Conservation (phyloP, 768 basidiomycete species). For the Lentinula boryana region DNA sequence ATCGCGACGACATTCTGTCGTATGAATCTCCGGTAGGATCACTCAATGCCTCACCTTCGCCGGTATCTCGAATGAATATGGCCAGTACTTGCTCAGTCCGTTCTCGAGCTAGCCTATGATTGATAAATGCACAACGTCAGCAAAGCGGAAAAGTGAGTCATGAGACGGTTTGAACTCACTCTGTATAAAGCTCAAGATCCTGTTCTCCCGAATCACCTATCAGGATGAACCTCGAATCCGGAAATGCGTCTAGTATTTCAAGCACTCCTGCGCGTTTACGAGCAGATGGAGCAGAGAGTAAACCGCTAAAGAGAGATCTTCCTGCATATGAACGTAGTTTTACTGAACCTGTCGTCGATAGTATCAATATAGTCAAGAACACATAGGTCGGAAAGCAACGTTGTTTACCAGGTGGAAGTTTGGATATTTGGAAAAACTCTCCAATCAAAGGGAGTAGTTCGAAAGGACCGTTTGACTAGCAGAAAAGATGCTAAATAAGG, state of each 20-base stretch:
- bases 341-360: conserved; percentile 51
- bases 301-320: conserved; percentile 74
- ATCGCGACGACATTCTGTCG: background rate
- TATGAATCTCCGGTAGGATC: conserved; percentile 57
- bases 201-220: conserved; percentile 95
- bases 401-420: conserved; percentile 54
- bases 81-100: conserved; percentile 65
- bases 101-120: conserved; percentile 53
- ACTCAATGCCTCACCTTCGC: conserved; percentile 35
- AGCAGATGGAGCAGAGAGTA: conserved; percentile 18
- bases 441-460: conserved; percentile 75
- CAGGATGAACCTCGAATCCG: conserved; percentile 70
- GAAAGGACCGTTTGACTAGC: conserved; percentile 82
- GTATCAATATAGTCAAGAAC: background rate
- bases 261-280: conserved; percentile 78
- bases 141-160: background rate
- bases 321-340: conserved; percentile 83
- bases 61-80: conserved; percentile 81
- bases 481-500: background rate
- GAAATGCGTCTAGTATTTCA: conserved; percentile 74
- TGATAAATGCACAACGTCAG: background rate
- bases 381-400: background rate
- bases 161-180: conserved; percentile 27
- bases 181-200: conserved; percentile 86
- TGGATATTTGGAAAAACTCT: conserved; percentile 67